A percentile compares a stretch with the other conserved stretches of the same genome.
These are phyloP conservation scores for Podila horticola DNA, from an alignment of 192 early-diverging fungal genomes.

Conservation along the genomic window DNA sequence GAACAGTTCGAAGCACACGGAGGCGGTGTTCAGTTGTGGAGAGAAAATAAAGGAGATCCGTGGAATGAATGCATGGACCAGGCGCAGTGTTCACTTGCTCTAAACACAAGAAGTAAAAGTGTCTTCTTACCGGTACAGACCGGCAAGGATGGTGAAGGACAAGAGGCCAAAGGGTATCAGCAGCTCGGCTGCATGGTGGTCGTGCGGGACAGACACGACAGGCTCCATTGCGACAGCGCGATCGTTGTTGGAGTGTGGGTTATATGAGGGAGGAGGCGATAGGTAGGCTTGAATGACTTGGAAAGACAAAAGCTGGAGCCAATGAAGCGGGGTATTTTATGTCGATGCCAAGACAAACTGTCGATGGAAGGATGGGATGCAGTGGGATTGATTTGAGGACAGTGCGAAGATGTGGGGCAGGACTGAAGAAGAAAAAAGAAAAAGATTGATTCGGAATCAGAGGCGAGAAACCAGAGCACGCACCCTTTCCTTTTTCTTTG, in stretches of 20 bases:
- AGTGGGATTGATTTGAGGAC: too few species aligned
- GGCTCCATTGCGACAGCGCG: background rate
- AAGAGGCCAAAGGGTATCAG: slow-evolving; percentile 33
- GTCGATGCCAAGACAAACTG: background rate
- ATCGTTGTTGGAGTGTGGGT: too few species aligned
- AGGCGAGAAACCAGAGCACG: background rate
- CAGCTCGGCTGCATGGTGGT: slow-evolving; percentile 25
- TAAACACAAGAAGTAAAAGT: too few species aligned
- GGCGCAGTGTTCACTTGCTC: too few species aligned
- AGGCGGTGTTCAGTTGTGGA: background rate
- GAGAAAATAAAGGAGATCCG: background rate
- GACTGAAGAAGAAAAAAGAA: too few species aligned
- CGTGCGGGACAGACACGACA: slow-evolving; percentile 10
- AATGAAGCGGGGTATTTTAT: too few species aligned
- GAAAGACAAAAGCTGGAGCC: too few species aligned
- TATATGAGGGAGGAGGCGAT: too few species aligned
- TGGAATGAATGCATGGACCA: too few species aligned
- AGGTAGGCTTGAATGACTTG: too few species aligned
- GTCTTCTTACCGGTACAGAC: slow-evolving; percentile 19
- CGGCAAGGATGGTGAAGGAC: slow-evolving; percentile 29
- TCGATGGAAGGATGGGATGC: background rate
- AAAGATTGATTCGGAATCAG: background rate
- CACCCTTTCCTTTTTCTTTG: background rate
- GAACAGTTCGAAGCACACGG: too few species aligned
- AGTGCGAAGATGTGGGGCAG: background rate